phyloP scores from a whole-genome alignment of 1,139 yeast species.

The Geotrichum europaeum region DNA sequence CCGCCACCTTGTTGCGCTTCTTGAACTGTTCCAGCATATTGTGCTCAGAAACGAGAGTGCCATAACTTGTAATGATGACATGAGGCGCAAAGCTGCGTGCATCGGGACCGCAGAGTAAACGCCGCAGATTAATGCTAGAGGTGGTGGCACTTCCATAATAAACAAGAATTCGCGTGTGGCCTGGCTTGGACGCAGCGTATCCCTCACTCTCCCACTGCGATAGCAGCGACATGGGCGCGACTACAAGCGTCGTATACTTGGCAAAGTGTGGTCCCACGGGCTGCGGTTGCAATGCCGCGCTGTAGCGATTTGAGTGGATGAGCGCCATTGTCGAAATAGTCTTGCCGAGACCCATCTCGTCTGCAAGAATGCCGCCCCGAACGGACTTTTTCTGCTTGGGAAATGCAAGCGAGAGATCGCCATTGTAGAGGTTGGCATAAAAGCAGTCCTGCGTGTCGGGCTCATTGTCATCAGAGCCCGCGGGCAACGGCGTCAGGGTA shows the following conservation, averaged over 20 bases:
- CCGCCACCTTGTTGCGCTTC: slow-evolving; percentile 13
- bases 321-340: slow-evolving; percentile 79
- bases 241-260: slow-evolving; percentile 62
- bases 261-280: slow-evolving; percentile 45
- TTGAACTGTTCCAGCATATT: slow-evolving; percentile 27
- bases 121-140: slow-evolving; percentile 42
- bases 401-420: slow-evolving; percentile 63
- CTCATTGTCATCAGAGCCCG: not conserved
- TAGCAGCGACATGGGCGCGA: slow-evolving; percentile 86
- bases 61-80: slow-evolving; percentile 82
- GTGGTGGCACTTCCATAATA: slow-evolving; percentile 63
- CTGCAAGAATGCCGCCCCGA: slow-evolving; percentile 90
- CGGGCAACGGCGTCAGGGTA: not conserved
- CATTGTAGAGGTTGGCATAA: slow-evolving; percentile 77
- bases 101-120: slow-evolving; percentile 37
- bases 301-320: slow-evolving; percentile 43
- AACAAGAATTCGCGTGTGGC: slow-evolving; percentile 35
- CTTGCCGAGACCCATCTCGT: slow-evolving; percentile 95
- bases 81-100: slow-evolving; percentile 48
- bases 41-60: slow-evolving; percentile 77
- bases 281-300: slow-evolving; percentile 15
- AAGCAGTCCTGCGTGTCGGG: slow-evolving; percentile 34
- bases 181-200: slow-evolving; percentile 43
- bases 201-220: slow-evolving; percentile 88
- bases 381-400: slow-evolving; percentile 50